Conservation (phyloP, 2,329 filamentous ascomycete species). For the Calonectria hawksworthii region DNA sequence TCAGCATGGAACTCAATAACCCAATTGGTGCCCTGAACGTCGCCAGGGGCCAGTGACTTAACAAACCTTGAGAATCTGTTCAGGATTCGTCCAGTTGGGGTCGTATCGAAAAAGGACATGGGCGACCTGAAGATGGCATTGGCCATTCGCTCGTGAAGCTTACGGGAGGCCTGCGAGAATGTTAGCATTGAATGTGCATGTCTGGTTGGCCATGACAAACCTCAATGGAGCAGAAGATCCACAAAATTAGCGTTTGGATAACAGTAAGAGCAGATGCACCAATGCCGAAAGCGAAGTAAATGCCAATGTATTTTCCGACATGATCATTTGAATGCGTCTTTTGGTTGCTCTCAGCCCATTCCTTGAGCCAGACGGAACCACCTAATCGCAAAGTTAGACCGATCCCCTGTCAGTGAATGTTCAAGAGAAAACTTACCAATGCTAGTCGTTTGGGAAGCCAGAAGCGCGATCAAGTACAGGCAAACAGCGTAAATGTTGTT, state of each 20-base stretch:
- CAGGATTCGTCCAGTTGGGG: conserved; percentile 93
- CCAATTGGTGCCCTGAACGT: neutral
- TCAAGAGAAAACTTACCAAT: conserved; percentile 70
- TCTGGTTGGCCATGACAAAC: conserved; percentile 58
- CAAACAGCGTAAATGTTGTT: conserved; percentile 89
- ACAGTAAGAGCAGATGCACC: conserved; percentile 89
- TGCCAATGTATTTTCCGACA: conserved; percentile 90
- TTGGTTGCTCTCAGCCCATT: conserved; percentile 88
- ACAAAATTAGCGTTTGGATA: conserved; percentile 92
- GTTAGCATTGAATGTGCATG: conserved; percentile 25
- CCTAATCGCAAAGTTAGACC: conserved; percentile 56
- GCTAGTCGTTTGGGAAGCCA: conserved; percentile 85
- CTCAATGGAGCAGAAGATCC: conserved; percentile 99
- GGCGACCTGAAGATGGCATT: conserved; percentile 97
- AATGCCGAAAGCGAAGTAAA: conserved; percentile 96
- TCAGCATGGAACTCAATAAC: conserved; percentile 37
- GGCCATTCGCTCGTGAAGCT: conserved; percentile 97
- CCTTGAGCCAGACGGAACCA: conserved; percentile 92
- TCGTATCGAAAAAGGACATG: conserved; percentile 99
- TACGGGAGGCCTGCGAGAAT: conserved; percentile 82
- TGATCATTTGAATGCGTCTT: conserved; percentile 76
- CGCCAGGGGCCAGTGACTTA: neutral
- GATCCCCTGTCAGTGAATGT: neutral
- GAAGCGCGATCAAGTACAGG: conserved; percentile 82
- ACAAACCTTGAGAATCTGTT: conserved; percentile 93